Evolutionary conservation across 768 basidiomycete genomes (phyloP).

Genomic region (Cystobasidium tubakii): DNA sequence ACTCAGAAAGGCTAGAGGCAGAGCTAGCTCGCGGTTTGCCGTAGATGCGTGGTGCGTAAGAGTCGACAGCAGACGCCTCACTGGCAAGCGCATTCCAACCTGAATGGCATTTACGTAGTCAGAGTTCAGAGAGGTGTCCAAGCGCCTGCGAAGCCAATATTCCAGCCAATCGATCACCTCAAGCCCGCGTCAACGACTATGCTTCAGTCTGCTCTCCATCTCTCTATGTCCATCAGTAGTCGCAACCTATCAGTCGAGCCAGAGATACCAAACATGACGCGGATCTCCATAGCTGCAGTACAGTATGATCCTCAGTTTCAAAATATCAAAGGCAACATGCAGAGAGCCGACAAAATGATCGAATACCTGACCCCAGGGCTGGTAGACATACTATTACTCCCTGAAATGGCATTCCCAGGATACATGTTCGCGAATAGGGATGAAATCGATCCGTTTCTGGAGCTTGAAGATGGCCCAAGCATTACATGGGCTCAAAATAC

Average conservation of each 20-base stretch:
- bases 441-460: constrained; percentile 40
- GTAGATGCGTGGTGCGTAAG: constrained; percentile 23
- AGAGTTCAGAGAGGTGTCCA: background rate
- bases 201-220: too few species aligned
- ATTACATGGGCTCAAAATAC: constrained; percentile 41
- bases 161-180: background rate
- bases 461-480: constrained; percentile 18
- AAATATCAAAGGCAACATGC: background rate
- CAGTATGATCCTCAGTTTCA: constrained; percentile 23
- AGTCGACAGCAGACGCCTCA: background rate
- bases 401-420: constrained; percentile 45
- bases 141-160: background rate
- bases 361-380: background rate
- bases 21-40: constrained; percentile 12
- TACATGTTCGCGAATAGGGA: constrained; percentile 41
- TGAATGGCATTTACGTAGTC: background rate
- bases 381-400: constrained; percentile 42
- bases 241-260: too few species aligned
- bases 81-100: background rate
- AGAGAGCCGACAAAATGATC: background rate
- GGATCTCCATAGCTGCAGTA: constrained; percentile 2
- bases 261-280: background rate
- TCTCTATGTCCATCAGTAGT: too few species aligned
- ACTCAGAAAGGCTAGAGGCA: constrained; percentile 29
- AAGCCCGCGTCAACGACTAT: too few species aligned